These are phyloP conservation scores for Solanum chiquidenum DNA, from an alignment of 257 asterid species.

Conservation along the genomic window DNA sequence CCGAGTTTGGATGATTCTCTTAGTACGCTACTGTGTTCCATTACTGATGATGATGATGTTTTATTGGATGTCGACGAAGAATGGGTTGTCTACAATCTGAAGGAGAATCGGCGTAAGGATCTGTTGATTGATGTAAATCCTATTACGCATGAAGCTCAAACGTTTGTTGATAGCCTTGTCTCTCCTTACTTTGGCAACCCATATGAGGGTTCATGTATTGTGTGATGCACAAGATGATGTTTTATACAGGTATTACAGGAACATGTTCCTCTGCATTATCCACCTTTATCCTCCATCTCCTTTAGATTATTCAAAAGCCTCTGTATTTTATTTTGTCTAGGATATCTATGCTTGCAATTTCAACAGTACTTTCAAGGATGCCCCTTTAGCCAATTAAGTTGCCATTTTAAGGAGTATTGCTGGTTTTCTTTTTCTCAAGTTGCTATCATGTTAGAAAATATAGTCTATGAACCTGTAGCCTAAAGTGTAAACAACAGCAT, in stretches of 20 bases:
- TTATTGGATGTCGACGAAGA: not conserved
- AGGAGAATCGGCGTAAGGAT: not conserved
- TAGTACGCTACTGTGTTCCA: not conserved
- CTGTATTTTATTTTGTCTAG: not conserved
- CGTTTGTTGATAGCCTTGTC: not conserved
- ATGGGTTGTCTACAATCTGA: constrained; percentile 2
- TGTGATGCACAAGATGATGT: not conserved
- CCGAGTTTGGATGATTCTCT: not conserved
- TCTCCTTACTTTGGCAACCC: not conserved
- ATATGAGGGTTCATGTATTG: not conserved
- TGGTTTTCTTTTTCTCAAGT: not conserved
- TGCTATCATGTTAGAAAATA: not conserved
- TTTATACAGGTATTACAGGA: not conserved
- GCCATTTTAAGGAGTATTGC: not conserved
- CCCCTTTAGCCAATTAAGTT: not conserved
- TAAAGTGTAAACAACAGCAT: not conserved
- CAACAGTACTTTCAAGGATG: not conserved
- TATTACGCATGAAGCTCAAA: not conserved
- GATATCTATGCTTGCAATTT: no score
- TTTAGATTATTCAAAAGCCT: not conserved
- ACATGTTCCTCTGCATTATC: not conserved
- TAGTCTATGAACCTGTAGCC: not conserved
- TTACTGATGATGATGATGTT: not conserved
- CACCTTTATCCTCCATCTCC: no score
- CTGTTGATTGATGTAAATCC: not conserved